Conservation (phyloP, 768 basidiomycete species). For the Hydnum rufescens region DNA sequence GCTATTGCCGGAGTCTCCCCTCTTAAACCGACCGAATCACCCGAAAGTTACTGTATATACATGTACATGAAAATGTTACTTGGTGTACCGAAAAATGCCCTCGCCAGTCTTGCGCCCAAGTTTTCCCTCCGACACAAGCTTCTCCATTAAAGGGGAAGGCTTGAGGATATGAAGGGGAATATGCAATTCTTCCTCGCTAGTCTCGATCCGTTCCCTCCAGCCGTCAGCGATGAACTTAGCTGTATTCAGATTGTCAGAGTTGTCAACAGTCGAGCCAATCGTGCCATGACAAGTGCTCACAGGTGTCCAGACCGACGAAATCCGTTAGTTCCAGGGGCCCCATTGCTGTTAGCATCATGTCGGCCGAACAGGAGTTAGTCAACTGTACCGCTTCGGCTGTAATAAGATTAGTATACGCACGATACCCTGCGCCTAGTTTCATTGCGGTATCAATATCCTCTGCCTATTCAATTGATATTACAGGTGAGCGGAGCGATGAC, state of each 20-base stretch:
- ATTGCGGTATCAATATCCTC: constrained; percentile 25
- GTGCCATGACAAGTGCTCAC: constrained; percentile 1
- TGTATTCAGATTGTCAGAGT: background rate
- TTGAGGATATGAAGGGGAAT: constrained; percentile 17
- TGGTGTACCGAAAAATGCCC: constrained; percentile 23
- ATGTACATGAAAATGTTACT: no score
- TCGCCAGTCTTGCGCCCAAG: constrained; percentile 23
- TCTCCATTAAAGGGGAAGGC: constrained; percentile 18
- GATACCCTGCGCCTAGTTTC: constrained; percentile 23
- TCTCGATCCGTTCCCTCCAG: constrained; percentile 21
- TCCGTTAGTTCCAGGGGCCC: constrained; percentile 19
- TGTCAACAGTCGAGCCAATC: background rate
- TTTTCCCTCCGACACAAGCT: constrained; percentile 21
- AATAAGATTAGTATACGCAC: background rate
- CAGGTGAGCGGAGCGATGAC: background rate
- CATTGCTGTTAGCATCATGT: constrained; percentile 14
- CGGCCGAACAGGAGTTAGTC: constrained; percentile 3
- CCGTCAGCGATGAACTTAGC: constrained; percentile 19
- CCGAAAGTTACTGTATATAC: no score
- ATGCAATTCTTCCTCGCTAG: constrained; percentile 13
- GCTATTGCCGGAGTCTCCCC: no score
- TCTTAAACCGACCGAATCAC: no score
- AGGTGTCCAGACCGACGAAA: constrained; percentile 23
- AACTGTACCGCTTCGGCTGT: no score
- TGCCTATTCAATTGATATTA: constrained; percentile 4